Evolutionary conservation across 2,329 filamentous ascomycete species (phyloP), one percentile per base, ranked within the genome.

Genomic region (Botrytis pseudocinerea): DNA sequence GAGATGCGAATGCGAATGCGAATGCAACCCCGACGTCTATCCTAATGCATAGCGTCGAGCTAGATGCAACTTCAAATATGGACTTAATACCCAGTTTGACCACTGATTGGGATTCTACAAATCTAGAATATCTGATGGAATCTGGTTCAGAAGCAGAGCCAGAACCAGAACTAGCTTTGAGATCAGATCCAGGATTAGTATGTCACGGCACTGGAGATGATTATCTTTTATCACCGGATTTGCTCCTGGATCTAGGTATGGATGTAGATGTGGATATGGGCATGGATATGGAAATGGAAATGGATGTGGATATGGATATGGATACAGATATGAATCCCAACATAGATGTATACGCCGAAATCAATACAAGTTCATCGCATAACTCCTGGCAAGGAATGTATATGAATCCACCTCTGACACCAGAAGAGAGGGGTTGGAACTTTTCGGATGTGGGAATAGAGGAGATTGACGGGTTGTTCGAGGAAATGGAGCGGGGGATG

Each of bases 51-150:
- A 44, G 0, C 3, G 2, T 4, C 12, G 16, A 44, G 42, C 42
- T 54, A 28, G n/a, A 28, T 18, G 6, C n/a, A 4, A 18, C 51
- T 28, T 18, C n/a, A 6, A 0, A 57, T 28, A 18, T 18, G n/a
- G 1, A 14, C 0, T 57, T 6, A 7, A 18, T 18, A 9, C 28
- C 57, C 28, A 28, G 12, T 22, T 4, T 59, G 4, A 28, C 6
- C 2, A 6, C 51, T 9, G 51, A 2, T 2, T 5, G 0, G 14
- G 14, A 6, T 8, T 57, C 14, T 18, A 14, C n/a, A 28, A 8
- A 28, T 57, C 2, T 28, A 28, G 16, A n/a, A 28, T 16, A 28
- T 16, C 14, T 2, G 16, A 57, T 57, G n/a, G n/a, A 3, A 28
- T 35, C 1, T 2, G 28, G 2, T 0, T 12, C 28, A 32, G 57